These are phyloP conservation scores for Russula sp. DNA, from an alignment of 768 basidiomycete species.

Conservation along the genomic window DNA sequence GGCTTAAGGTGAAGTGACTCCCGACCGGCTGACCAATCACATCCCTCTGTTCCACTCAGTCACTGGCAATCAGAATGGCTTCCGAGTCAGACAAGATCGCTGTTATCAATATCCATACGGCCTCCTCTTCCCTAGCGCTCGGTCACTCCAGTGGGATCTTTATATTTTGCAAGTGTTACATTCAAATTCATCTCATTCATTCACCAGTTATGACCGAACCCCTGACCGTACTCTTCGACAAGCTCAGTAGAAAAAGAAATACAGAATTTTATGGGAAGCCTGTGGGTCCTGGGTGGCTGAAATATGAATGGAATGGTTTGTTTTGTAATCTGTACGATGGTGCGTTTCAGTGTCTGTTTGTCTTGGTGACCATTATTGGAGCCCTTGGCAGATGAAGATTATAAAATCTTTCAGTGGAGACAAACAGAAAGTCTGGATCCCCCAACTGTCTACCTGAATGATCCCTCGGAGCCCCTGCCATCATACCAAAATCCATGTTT, in stretches of 20 bases:
- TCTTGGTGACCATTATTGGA: slow-evolving; percentile 13
- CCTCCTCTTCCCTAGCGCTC: slow-evolving; percentile 67
- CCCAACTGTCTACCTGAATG: slow-evolving; percentile 61
- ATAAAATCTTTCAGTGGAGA: slow-evolving; percentile 81
- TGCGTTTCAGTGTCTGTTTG: slow-evolving; percentile 33
- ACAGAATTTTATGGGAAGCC: slow-evolving; percentile 56
- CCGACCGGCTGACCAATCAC: neutral
- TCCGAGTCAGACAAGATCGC: slow-evolving; percentile 39
- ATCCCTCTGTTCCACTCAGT: neutral
- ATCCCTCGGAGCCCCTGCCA: slow-evolving; percentile 59
- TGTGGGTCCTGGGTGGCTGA: slow-evolving; percentile 77
- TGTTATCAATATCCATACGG: slow-evolving; percentile 74
- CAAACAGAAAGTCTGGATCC: slow-evolving; percentile 41
- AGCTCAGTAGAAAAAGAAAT: slow-evolving; percentile 63
- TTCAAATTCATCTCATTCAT: neutral
- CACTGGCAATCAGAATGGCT: slow-evolving; percentile 34
- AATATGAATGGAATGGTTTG: slow-evolving; percentile 77
- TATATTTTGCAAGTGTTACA: neutral
- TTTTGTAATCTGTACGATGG: slow-evolving; percentile 92
- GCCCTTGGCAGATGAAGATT: slow-evolving; percentile 65
- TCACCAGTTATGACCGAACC: slow-evolving; percentile 65
- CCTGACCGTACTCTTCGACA: slow-evolving; percentile 61
- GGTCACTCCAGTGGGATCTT: slow-evolving; percentile 63
- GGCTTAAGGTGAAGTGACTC: too few species aligned
- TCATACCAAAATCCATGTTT: slow-evolving; percentile 70